Conservation (phyloP, 768 basidiomycete species). For the Pleurotus eryngii region DNA sequence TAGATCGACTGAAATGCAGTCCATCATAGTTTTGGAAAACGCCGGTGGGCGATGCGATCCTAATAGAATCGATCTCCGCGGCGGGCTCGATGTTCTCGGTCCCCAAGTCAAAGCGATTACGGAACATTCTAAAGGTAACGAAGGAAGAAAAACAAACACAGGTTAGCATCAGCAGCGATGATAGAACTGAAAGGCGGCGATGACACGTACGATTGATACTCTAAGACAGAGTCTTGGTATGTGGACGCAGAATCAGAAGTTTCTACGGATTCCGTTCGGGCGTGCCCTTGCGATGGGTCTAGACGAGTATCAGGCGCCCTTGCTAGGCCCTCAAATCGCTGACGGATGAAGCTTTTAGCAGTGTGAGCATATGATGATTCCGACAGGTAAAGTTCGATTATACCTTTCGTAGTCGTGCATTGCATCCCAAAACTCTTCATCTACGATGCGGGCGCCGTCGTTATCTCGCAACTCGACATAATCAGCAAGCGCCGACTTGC, state of each 20-base stretch:
- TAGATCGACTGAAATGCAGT: conserved; percentile 11
- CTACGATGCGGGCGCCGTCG: conserved; percentile 16
- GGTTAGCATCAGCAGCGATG: background rate
- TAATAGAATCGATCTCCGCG: conserved; percentile 2
- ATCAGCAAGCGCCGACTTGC: conserved; percentile 38
- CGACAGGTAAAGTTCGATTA: conserved; percentile 5
- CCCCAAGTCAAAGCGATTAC: conserved; percentile 6
- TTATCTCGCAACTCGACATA: conserved; percentile 23
- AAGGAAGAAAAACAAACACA: background rate
- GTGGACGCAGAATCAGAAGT: conserved; percentile 6
- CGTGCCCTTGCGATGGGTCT: conserved; percentile 8
- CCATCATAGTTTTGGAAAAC: conserved; percentile 13
- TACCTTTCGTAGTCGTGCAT: conserved; percentile 39
- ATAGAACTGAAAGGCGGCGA: background rate
- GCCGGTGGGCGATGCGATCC: conserved; percentile 5
- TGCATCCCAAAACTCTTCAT: conserved; percentile 23
- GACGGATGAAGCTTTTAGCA: conserved; percentile 17
- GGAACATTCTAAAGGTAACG: background rate
- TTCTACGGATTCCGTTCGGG: conserved; percentile 8
- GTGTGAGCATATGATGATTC: background rate
- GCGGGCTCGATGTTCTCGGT: conserved; percentile 4
- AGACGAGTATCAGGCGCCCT: background rate
- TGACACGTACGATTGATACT: conserved; percentile 8
- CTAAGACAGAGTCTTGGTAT: conserved; percentile 10
- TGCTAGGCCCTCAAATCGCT: conserved; percentile 20